Base-by-base conservation (phyloP, 1,284 basidiomycete genomes). In the Ustilago lituana region DNA sequence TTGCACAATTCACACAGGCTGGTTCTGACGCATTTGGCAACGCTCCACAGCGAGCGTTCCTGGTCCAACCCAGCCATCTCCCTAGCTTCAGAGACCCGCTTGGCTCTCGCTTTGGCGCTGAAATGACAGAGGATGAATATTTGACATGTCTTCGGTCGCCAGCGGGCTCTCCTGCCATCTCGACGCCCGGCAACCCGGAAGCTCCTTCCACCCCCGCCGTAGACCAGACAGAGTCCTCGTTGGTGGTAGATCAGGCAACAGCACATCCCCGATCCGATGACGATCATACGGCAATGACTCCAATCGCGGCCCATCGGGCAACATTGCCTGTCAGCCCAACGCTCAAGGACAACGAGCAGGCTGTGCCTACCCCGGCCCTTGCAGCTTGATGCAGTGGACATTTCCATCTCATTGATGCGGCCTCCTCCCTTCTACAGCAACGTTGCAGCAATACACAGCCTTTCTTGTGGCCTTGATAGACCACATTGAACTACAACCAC, bases 61-160 rank as follows among this genome's bases (percentile, higher is more conserved):
- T 51, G 14, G 17, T 33, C 8, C 55, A 56, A 17, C 51, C 56
- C 2, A 32, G 46, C 11, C 62, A 53, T 27, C 29, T 58, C 20
- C 20, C 47, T 8, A 62, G 27, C 49, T 35, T 63, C 27, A 9
- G 35, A 15, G 54, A 63, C 27, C 43, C 44, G 14, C 46, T 68
- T 8, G 44, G 41, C 12, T 17, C 46, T 27, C 48, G 40, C 7
- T 65, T 48, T 20, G 67, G 57, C 10, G 27, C 51, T 10, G 46
- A 60, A 14, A 49, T 68, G 51, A 53, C 63, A 1, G 70, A 73
- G 35, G 65, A 69, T 33, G 70, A 73, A 26, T 73, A 73, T 22
- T 52, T 73, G 17, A 62, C 40, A 5, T 61, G 66, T 27, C 45
- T 73, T 0, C 54, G 52, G 31, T 73, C 71, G 8, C 65, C 71